Conservation (phyloP, 2,329 filamentous ascomycete species). For the Pochonia chlamydosporia region DNA sequence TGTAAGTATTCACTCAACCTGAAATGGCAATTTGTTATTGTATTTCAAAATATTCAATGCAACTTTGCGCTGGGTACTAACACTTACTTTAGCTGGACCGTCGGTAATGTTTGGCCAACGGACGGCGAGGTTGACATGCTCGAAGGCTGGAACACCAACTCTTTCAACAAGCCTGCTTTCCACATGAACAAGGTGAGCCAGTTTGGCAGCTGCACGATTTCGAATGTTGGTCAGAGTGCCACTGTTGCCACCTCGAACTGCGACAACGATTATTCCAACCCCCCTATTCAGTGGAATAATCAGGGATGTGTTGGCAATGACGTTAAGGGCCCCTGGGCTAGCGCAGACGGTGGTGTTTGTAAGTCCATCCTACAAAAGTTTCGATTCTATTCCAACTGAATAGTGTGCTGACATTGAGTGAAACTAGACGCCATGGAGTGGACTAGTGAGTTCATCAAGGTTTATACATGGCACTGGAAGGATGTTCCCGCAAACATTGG, state of each 20-base stretch:
- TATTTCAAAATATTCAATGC: too few relatives aligned
- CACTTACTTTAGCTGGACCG: slow-evolving; percentile 35
- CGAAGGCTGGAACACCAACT: slow-evolving; percentile 56
- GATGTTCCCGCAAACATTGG: slow-evolving; percentile 27
- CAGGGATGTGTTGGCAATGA: slow-evolving; percentile 37
- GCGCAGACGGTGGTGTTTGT: slow-evolving; percentile 33
- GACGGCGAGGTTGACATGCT: slow-evolving; percentile 64
- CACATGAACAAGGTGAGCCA: slow-evolving; percentile 38
- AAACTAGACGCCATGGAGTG: slow-evolving; percentile 34
- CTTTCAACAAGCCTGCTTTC: slow-evolving; percentile 51
- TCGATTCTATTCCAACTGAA: too few relatives aligned
- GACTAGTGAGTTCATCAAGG: slow-evolving; percentile 32
- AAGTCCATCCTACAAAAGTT: slow-evolving; percentile 31
- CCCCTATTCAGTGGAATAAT: slow-evolving; percentile 25
- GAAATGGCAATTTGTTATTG: too few relatives aligned
- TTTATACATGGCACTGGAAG: slow-evolving; percentile 32
- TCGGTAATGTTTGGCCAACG: slow-evolving; percentile 50
- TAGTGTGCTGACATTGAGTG: background rate
- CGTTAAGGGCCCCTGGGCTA: slow-evolving; percentile 31
- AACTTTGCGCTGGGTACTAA: background rate
- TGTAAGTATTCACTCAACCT: too few relatives aligned
- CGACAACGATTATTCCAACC: slow-evolving; percentile 31
- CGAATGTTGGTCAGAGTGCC: slow-evolving; percentile 22
- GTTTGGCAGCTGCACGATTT: slow-evolving; percentile 30
- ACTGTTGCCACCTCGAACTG: slow-evolving; percentile 31